Evolutionary conservation across 1,139 yeast species (phyloP).

Genomic region (Yamadazyma buinensis): DNA sequence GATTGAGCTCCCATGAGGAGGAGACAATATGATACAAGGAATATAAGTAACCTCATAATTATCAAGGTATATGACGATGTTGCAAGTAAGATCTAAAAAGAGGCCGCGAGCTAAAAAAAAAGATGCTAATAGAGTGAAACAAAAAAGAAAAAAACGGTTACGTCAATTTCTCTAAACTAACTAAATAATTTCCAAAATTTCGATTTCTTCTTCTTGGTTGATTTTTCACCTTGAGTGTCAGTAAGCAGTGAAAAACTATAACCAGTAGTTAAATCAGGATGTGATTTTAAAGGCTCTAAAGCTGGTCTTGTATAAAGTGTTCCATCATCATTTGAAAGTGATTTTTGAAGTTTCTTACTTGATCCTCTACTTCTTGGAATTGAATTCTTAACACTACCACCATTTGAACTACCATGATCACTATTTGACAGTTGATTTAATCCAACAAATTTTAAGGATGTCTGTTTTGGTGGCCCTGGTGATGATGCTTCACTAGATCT

Average conservation of each 20-base stretch:
- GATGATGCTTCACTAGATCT: constrained; percentile 3
- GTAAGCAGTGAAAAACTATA: constrained; percentile 2
- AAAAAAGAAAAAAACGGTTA: too few relatives aligned
- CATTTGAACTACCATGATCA: too few relatives aligned
- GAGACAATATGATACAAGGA: too few relatives aligned
- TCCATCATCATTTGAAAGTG: constrained; percentile 28
- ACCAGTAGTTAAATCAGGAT: constrained; percentile 29
- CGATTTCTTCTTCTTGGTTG: constrained; percentile 22
- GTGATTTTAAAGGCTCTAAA: constrained; percentile 37
- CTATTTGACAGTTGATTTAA: too few relatives aligned
- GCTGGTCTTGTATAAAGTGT: constrained; percentile 21
- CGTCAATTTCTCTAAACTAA: not conserved
- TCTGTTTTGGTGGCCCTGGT: constrained; percentile 14
- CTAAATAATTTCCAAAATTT: constrained; percentile 38
- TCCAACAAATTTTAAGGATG: constrained; percentile 27
- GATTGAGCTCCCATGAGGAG: too few relatives aligned
- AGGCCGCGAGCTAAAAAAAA: too few relatives aligned
- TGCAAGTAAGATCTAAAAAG: too few relatives aligned
- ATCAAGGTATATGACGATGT: too few relatives aligned
- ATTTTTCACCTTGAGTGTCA: constrained; percentile 15
- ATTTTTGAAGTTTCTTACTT: constrained; percentile 20
- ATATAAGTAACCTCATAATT: too few relatives aligned
- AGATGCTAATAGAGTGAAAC: too few relatives aligned
- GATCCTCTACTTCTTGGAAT: constrained; percentile 3
- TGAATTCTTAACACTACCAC: too few relatives aligned